Base-by-base conservation (phyloP, 768 basidiomycete species). In the Agaricus blazei region DNA sequence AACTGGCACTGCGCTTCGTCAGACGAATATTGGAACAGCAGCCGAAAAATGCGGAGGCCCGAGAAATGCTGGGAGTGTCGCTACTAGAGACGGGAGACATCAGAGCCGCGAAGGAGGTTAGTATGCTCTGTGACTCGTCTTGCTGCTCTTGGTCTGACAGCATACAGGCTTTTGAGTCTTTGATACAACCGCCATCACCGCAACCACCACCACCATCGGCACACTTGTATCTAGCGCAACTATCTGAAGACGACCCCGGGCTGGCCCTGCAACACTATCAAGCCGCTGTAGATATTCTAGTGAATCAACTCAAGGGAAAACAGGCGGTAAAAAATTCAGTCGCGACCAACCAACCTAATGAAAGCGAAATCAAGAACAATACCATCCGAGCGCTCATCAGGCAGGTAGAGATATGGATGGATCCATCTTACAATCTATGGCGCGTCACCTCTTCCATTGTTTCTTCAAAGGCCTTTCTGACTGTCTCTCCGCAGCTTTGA, bases 391-490 rank as follows among this genome's bases (percentile, higher is more conserved):
- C 90, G 7, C 77, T 94, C 23, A 78, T 93, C 29, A 88, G 88
- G 7, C 93, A 94, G 79, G 87, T 95, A 26, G 94, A 96, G 66
- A 89, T 95, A 14, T 97, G 93, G 93, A 96, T 97, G 93, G 90
- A 94, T 63, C 88, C 88, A 29, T 78, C 80, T 1, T 86, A 87
- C 60, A 91, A 95, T 75, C 75, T 96, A 50, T 95, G 93, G 93
- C 88, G 63, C 49, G 83, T 19, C 19, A 19, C 19, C 19, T 19
- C 19, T 19, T 19, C 19, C 19, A 19, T 19, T 19, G 19, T 19
- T 19, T 31, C 2, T 27, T 28, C 14, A 43, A 23, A 44, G 2
- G 38, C 11, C 5, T 19, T 6, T 34, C 38, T 40, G 24, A 42
- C 24, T 12, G 19, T 19, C 19, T 19, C 19, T 19, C 19, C 19